Conservation (phyloP, 1,139 yeast species). For the Hyphopichia khmerensis region DNA sequence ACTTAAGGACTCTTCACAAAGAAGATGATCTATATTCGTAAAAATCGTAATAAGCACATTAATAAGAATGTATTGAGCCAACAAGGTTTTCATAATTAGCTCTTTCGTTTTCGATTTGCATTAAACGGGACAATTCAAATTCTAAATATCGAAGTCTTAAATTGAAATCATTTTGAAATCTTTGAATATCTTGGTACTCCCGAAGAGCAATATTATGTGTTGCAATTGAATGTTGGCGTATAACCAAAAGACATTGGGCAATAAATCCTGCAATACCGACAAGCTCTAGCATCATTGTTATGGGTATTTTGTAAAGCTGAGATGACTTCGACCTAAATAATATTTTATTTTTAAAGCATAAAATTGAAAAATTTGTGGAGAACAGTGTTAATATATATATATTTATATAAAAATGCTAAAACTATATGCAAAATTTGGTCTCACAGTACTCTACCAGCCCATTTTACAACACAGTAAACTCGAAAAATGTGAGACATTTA, state of each 20-base stretch:
- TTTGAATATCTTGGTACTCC: slow-evolving; percentile 1
- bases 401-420: no score
- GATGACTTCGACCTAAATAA: no score
- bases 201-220: slow-evolving; percentile 1
- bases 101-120: neutral
- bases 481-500: no score
- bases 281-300: neutral
- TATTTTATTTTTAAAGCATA: no score
- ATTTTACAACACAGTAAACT: no score
- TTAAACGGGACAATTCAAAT: neutral
- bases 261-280: slow-evolving; percentile 2
- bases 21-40: no score
- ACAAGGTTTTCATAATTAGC: neutral
- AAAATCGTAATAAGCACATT: neutral
- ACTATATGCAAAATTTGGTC: no score
- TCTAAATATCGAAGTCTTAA: neutral
- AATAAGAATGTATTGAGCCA: neutral
- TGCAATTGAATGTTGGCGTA: slow-evolving; percentile 1
- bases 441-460: no score
- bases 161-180: slow-evolving; percentile 1
- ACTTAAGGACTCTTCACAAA: no score
- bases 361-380: no score
- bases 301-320: neutral
- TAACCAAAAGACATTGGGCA: slow-evolving; percentile 3
- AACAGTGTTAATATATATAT: no score